These are phyloP conservation scores for Nemophila menziesii DNA, from an alignment of 257 asterid genomes.

Conservation along the genomic window DNA sequence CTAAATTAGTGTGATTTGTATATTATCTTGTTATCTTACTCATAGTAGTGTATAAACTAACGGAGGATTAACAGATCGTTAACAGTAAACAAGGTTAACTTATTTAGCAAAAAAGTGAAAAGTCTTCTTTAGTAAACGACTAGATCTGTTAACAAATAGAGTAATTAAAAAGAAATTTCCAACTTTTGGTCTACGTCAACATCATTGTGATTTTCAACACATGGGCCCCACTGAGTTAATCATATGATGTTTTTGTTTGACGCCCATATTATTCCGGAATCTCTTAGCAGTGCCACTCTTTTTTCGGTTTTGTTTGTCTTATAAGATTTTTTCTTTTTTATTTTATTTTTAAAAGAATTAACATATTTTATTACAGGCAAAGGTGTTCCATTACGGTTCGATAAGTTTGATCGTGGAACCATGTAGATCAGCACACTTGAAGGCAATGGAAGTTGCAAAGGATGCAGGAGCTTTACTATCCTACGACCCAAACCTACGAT, in stretches of 20 bases:
- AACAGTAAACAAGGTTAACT: too few species aligned
- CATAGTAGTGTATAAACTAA: too few species aligned
- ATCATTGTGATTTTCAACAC: background rate
- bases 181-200: too few species aligned
- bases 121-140: too few species aligned
- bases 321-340: too few species aligned
- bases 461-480: slow-evolving; percentile 85
- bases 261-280: background rate
- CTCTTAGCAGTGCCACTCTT: background rate
- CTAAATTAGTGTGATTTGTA: background rate
- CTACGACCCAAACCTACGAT: slow-evolving; percentile 81
- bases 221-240: background rate
- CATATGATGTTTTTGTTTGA: background rate
- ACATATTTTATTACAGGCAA: slow-evolving; percentile 35
- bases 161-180: too few species aligned
- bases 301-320: background rate
- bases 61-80: too few species aligned
- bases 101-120: too few species aligned
- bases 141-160: too few species aligned
- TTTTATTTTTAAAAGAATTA: background rate
- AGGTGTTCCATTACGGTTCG: slow-evolving; percentile 90
- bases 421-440: slow-evolving; percentile 86
- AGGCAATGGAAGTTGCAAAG: slow-evolving; percentile 90
- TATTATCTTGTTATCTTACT: too few species aligned
- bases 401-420: slow-evolving; percentile 97